Evolutionary conservation across 2,329 filamentous ascomycete genomes (phyloP).

Genomic region (Penicillium nordicum): DNA sequence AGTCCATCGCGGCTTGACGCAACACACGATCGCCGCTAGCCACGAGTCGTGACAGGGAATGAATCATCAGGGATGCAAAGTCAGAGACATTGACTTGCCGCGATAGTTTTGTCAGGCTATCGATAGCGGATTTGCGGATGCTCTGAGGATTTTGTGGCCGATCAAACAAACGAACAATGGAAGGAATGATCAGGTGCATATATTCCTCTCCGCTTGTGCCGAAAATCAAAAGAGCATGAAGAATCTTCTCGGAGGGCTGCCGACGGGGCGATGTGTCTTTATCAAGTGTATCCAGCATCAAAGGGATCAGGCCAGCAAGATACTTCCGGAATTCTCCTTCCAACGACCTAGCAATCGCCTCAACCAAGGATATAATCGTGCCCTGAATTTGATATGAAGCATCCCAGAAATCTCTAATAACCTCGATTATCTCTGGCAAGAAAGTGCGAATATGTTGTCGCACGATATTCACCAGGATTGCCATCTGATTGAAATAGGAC

Average conservation of each 20-base stretch:
- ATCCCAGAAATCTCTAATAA: constrained; percentile 89
- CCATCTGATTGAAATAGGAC: constrained; percentile 96
- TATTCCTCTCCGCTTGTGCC: constrained; percentile 95
- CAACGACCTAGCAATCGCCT: constrained; percentile 87
- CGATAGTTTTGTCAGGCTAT: constrained; percentile 90
- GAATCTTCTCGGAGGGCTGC: constrained; percentile 80
- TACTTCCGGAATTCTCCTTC: constrained; percentile 99
- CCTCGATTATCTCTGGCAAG: constrained; percentile 77
- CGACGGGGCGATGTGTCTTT: constrained; percentile 73
- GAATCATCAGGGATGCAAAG: constrained; percentile 93
- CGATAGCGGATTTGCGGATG: constrained; percentile 83
- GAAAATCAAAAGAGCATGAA: constrained; percentile 94
- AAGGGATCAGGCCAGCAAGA: constrained; percentile 77
- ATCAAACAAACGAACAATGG: constrained; percentile 92
- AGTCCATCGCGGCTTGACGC: constrained; percentile 82
- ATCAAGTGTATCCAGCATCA: constrained; percentile 93
- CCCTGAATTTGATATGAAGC: constrained; percentile 75
- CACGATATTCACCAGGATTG: constrained; percentile 89
- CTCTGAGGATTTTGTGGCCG: constrained; percentile 75
- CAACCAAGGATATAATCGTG: constrained; percentile 87
- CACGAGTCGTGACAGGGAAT: constrained; percentile 81
- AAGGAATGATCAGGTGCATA: constrained; percentile 97
- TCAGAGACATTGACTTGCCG: constrained; percentile 96
- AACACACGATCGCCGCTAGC: constrained; percentile 68
- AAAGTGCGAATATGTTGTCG: constrained; percentile 93